Base-by-base conservation (phyloP, 495 filamentous ascomycete genomes). In the Podospora conica region DNA sequence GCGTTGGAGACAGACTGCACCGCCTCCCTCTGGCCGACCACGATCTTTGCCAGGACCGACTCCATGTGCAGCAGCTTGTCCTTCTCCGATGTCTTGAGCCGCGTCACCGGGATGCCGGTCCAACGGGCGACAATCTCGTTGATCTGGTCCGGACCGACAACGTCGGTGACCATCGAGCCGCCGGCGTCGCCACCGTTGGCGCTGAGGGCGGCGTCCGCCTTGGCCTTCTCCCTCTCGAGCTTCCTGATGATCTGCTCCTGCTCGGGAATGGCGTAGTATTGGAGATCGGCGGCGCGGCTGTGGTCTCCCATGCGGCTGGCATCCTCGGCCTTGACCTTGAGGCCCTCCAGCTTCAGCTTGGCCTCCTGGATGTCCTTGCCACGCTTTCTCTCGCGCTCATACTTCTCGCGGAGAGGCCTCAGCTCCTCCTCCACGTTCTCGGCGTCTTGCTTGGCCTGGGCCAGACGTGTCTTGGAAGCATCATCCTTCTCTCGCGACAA, bases 31-130 rank as follows among this genome's bases (percentile, higher is more conserved):
- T 98, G 95, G 56, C 95, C 95, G 21, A 98, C 85, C 9, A 98
- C 95, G 24, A 94, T 77, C 77, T 92, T 91, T 65, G 83, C 79
- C 15, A 98, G 86, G 56, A 87, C 84, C 70, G 85, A 88, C 81
- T 98, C 95, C 95, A 98, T 98, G 68, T 93, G 83, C 53, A 98
- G 82, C 7, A 98, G 82, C 81, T 97, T 98, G 71, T 98, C 95
- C 78, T 96, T 97, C 79, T 98, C 95, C 9, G 93, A 89, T 0
- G 95, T 96, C 82, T 89, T 93, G 21, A 98, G 87, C 56, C 94
- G 84, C 3, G 91, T 97, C 58, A 98, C 91, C 4, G 95, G 95
- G 69, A 98, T 98, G 68, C 95, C 95, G 10, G 96, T 98, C 92
- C 92, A 97, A 24, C 91, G 86, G 40, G 89, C 90, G 31, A 98